Evolutionary conservation across 1,284 basidiomycete species (phyloP).

Genomic region (Rhodotorula sp.): DNA sequence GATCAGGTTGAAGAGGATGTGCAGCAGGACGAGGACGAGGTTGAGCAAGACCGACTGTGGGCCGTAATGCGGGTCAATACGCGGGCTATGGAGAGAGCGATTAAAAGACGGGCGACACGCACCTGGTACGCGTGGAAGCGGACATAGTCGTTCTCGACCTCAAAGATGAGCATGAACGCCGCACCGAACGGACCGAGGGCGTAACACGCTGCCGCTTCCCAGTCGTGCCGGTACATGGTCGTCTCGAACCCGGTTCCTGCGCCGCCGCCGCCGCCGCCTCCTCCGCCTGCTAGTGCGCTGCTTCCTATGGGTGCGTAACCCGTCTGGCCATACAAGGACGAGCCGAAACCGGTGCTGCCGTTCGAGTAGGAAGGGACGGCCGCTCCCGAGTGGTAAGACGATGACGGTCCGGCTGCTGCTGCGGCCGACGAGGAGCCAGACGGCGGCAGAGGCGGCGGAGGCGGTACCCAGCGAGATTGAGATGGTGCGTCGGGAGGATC

Average conservation of each 20-base stretch:
- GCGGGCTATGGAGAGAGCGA: too few relatives aligned
- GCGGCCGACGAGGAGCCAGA: slow-evolving; percentile 1
- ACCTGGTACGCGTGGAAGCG: slow-evolving; percentile 35
- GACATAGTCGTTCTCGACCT: slow-evolving; percentile 36
- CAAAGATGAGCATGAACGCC: slow-evolving; percentile 21
- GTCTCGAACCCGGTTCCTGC: slow-evolving; percentile 14
- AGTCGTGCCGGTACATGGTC: slow-evolving; percentile 18
- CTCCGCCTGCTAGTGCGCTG: background rate
- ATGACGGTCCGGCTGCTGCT: background rate
- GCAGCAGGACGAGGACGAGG: slow-evolving; percentile 10
- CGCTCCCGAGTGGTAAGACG: slow-evolving; percentile 30
- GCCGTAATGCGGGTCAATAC: too few relatives aligned
- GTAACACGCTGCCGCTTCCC: slow-evolving; percentile 16
- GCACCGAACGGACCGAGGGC: slow-evolving; percentile 35
- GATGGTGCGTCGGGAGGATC: slow-evolving; percentile 16
- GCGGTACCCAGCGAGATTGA: background rate
- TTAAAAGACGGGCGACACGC: background rate
- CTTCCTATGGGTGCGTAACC: slow-evolving; percentile 1
- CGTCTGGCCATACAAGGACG: slow-evolving; percentile 8
- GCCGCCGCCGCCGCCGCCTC: background rate
- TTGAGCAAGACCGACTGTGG: slow-evolving; percentile 31
- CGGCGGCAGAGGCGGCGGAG: background rate
- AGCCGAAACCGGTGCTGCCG: slow-evolving; percentile 2
- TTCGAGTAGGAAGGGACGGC: slow-evolving; percentile 10
- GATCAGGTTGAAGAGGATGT: slow-evolving; percentile 25